Evolutionary conservation across 176 grass and related monocot species (phyloP).

Genomic region (Triticum monococcum): DNA sequence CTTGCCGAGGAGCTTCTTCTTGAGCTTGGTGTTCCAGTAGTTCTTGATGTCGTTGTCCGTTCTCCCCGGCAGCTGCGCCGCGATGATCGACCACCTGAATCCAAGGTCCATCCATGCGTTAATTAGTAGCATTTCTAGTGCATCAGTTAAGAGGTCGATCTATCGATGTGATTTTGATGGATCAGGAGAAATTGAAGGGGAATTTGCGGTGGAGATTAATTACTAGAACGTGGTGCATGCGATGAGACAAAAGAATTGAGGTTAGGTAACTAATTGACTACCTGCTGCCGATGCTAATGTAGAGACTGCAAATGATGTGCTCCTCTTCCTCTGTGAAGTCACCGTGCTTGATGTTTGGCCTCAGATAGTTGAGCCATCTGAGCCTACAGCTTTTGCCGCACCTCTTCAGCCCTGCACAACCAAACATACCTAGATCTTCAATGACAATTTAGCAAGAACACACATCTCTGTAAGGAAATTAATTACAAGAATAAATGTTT

Average conservation of each 20-base stretch:
- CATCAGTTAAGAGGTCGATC: neutral
- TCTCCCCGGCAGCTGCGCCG: constrained; percentile 87
- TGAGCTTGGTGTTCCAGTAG: constrained; percentile 98
- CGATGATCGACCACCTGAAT: constrained; percentile 95
- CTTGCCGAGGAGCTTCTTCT: constrained; percentile 97
- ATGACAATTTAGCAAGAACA: neutral
- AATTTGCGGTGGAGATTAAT: neutral
- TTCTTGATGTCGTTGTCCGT: constrained; percentile 99
- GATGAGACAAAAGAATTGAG: neutral
- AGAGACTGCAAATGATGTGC: constrained; percentile 89
- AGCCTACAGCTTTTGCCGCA: constrained; percentile 95
- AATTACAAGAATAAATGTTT: neutral
- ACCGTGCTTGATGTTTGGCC: constrained; percentile 95
- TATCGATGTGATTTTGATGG: neutral
- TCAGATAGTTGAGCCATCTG: constrained; percentile 97
- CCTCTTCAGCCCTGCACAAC: constrained; percentile 67
- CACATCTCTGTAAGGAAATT: neutral
- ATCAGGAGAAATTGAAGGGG: neutral
- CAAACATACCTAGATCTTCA: constrained; percentile 8
- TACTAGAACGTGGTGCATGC: neutral
- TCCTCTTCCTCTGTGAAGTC: constrained; percentile 92
- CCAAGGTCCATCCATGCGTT: neutral
- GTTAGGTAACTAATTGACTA: constrained; percentile 18
- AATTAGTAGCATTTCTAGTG: neutral
- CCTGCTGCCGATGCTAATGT: constrained; percentile 98